phyloP scores from a whole-genome alignment of 2,329 filamentous ascomycete species.

The Ophiostoma sp. region DNA sequence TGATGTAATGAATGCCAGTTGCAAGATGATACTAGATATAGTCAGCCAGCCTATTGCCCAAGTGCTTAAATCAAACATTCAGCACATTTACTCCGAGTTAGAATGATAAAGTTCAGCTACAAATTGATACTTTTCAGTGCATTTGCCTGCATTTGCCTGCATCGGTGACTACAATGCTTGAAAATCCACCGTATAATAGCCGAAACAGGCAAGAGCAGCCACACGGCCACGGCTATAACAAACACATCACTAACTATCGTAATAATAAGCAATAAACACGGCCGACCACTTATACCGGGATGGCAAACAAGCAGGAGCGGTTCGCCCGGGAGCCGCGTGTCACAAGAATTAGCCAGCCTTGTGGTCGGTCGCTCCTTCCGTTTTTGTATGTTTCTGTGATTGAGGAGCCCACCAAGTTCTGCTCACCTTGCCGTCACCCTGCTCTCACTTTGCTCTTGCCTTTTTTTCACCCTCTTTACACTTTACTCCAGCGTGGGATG shows the following conservation, averaged over 20 bases:
- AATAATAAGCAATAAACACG: too few species aligned
- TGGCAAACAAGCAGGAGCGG: not conserved
- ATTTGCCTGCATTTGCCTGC: not conserved
- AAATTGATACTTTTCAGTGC: not conserved
- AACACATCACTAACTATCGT: too few species aligned
- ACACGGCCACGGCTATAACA: not conserved
- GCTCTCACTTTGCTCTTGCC: not conserved
- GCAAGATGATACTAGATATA: not conserved
- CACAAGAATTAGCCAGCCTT: not conserved
- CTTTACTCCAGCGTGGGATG: not conserved
- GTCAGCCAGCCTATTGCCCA: not conserved
- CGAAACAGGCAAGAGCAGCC: not conserved
- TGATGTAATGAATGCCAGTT: not conserved
- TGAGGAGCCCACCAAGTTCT: not conserved
- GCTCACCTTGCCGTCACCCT: not conserved
- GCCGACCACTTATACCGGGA: not conserved
- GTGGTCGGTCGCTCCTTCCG: slow-evolving; percentile 4
- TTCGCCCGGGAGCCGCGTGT: not conserved
- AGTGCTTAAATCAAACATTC: too few species aligned
- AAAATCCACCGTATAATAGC: not conserved
- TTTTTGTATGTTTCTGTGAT: not conserved
- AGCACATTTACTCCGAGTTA: not conserved
- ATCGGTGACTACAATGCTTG: not conserved
- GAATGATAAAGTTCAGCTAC: not conserved
- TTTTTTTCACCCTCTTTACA: not conserved